Conservation (phyloP, 768 basidiomycete species). For the Russula sp. region DNA sequence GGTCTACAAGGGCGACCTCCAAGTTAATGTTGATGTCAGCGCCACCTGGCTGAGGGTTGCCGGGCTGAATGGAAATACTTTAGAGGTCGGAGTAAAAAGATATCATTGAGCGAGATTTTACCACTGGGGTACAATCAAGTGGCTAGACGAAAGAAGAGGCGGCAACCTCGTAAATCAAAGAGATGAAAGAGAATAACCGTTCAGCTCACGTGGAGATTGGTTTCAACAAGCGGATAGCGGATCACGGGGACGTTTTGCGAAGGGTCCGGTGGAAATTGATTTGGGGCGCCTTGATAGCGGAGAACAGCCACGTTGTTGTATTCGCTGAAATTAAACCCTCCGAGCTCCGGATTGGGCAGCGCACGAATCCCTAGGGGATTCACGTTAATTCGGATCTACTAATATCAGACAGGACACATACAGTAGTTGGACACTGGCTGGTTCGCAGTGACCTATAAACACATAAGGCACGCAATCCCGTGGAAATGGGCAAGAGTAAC, state of each 20-base stretch:
- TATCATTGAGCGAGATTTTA: background rate
- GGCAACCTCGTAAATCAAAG: background rate
- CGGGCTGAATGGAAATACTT: slow-evolving; percentile 28
- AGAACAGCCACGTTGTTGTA: slow-evolving; percentile 43
- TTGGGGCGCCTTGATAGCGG: slow-evolving; percentile 39
- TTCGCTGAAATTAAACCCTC: slow-evolving; percentile 26
- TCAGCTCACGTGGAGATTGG: slow-evolving; percentile 29
- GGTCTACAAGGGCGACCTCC: slow-evolving; percentile 27
- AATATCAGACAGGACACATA: slow-evolving; percentile 30
- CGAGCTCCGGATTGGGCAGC: slow-evolving; percentile 33
- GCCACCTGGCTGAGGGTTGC: slow-evolving; percentile 28
- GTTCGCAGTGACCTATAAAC: slow-evolving; percentile 39
- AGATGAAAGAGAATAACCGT: background rate
- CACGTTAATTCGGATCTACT: background rate
- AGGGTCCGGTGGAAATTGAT: slow-evolving; percentile 35
- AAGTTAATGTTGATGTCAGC: slow-evolving; percentile 32
- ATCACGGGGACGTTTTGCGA: slow-evolving; percentile 16
- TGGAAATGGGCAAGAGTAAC: background rate
- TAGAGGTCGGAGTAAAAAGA: background rate
- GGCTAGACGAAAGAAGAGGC: slow-evolving; percentile 17
- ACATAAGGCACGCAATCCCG: background rate
- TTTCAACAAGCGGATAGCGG: slow-evolving; percentile 26
- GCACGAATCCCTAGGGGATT: slow-evolving; percentile 31
- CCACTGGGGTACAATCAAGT: slow-evolving; percentile 16
- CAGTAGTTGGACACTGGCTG: slow-evolving; percentile 47